Percentiles rank a stretch among this genome's conserved stretches.
phyloP scores from a whole-genome alignment of 495 filamentous ascomycete species.

The Neurospora sp. region DNA sequence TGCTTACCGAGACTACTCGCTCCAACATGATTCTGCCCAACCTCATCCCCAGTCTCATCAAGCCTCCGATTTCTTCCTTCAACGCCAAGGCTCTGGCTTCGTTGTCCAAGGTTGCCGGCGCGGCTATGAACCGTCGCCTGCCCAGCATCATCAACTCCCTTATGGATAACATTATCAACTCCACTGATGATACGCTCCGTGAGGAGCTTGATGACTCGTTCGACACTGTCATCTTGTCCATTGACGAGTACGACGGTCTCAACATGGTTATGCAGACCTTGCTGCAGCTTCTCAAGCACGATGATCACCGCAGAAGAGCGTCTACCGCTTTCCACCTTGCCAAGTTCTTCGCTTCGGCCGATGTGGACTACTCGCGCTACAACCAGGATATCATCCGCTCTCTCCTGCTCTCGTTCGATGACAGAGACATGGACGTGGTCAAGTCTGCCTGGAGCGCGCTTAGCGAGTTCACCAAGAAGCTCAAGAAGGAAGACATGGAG shows the following conservation, averaged over 20 bases:
- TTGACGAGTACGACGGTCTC: constrained; percentile 92
- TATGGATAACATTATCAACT: constrained; percentile 80
- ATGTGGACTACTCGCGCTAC: constrained; percentile 87
- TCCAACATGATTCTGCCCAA: constrained; percentile 95
- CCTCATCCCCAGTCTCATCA: constrained; percentile 83
- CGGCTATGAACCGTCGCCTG: constrained; percentile 79
- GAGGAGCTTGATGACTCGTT: constrained; percentile 69
- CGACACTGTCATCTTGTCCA: constrained; percentile 77
- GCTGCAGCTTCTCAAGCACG: constrained; percentile 76
- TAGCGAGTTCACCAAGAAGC: constrained; percentile 71
- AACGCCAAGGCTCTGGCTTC: constrained; percentile 91
- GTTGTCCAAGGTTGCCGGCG: constrained; percentile 77
- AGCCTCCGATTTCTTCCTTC: constrained; percentile 85
- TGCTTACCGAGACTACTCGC: constrained; percentile 85
- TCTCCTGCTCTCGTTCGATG: constrained; percentile 84
- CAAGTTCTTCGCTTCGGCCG: constrained; percentile 74
- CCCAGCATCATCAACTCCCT: constrained; percentile 83
- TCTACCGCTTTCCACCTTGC: constrained; percentile 70
- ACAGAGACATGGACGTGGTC: constrained; percentile 72
- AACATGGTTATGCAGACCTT: constrained; percentile 92
- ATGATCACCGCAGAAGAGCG: constrained; percentile 76
- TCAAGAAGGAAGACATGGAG: constrained; percentile 98
- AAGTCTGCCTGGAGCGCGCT: constrained; percentile 89
- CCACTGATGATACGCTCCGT: constrained; percentile 64
- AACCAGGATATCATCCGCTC: constrained; percentile 87